Conservation (phyloP, 2,329 filamentous ascomycete species). For the Trichoderma breve region DNA sequence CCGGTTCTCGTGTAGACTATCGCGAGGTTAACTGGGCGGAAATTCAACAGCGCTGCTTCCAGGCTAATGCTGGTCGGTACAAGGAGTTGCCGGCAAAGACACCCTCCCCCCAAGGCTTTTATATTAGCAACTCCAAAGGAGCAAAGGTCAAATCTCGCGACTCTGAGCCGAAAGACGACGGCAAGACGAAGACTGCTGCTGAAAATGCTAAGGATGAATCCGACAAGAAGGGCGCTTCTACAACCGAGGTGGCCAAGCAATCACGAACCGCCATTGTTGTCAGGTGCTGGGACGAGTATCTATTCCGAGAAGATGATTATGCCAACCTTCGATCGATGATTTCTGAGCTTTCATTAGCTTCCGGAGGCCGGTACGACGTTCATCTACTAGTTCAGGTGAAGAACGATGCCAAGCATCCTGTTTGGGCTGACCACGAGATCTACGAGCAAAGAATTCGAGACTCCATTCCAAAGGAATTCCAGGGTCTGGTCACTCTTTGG, state of each 20-base stretch:
- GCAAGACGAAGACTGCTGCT: neutral
- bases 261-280: slow-evolving; percentile 71
- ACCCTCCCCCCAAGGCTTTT: slow-evolving; percentile 50
- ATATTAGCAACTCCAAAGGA: slow-evolving; percentile 31
- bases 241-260: slow-evolving; percentile 25
- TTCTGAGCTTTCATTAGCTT: slow-evolving; percentile 74
- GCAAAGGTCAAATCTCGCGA: neutral
- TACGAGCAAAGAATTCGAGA: slow-evolving; percentile 67
- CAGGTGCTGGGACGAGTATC: slow-evolving; percentile 76
- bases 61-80: slow-evolving; percentile 70
- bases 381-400: slow-evolving; percentile 84
- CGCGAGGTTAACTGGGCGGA: slow-evolving; percentile 74
- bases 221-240: neutral
- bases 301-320: slow-evolving; percentile 76
- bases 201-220: no score
- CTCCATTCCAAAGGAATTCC: slow-evolving; percentile 78
- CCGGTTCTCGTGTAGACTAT: slow-evolving; percentile 72
- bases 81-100: slow-evolving; percentile 43
- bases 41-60: slow-evolving; percentile 70
- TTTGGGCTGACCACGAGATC: slow-evolving; percentile 71
- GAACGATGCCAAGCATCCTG: slow-evolving; percentile 67
- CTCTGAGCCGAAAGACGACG: neutral
- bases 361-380: slow-evolving; percentile 82
- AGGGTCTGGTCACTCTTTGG: slow-evolving; percentile 86
- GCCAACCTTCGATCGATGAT: slow-evolving; percentile 82